Conservation (phyloP, 257 asterid species). For the Solanum chaucha region DNA sequence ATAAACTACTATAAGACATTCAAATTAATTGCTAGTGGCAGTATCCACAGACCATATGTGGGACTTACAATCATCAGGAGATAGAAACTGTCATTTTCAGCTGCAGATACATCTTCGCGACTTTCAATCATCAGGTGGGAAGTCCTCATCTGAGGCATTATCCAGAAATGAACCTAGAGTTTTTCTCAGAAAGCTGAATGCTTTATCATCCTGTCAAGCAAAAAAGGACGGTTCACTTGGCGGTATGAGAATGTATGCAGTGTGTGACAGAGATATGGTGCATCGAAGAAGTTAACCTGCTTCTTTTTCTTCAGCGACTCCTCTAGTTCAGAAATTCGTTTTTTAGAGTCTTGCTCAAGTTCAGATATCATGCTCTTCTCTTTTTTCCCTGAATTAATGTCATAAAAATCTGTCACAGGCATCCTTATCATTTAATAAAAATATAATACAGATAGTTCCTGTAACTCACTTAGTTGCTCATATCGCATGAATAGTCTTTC, state of each 20-base stretch:
- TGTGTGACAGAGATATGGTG: not conserved
- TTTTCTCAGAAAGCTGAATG: slow-evolving; percentile 79
- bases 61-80: slow-evolving; percentile 10
- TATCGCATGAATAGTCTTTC: slow-evolving; percentile 50
- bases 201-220: slow-evolving; percentile 70
- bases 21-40: not conserved
- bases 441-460: not conserved
- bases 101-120: not conserved
- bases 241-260: not conserved
- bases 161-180: slow-evolving; percentile 84
- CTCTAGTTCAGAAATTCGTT: slow-evolving; percentile 68
- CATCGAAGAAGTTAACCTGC: slow-evolving; percentile 39
- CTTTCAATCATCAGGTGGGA: slow-evolving; percentile 55
- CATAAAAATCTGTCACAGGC: not conserved
- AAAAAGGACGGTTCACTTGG: not conserved
- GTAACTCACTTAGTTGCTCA: slow-evolving; percentile 74
- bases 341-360: slow-evolving; percentile 52
- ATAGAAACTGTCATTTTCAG: not conserved
- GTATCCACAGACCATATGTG: not conserved
- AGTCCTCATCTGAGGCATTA: slow-evolving; percentile 86
- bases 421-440: not conserved
- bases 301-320: slow-evolving; percentile 94
- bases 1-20: not conserved
- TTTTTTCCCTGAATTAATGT: slow-evolving; percentile 58
- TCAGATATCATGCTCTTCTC: slow-evolving; percentile 74